phyloP scores from a whole-genome alignment of 2,329 filamentous ascomycete species.

The Sporothrix variecibatus region DNA sequence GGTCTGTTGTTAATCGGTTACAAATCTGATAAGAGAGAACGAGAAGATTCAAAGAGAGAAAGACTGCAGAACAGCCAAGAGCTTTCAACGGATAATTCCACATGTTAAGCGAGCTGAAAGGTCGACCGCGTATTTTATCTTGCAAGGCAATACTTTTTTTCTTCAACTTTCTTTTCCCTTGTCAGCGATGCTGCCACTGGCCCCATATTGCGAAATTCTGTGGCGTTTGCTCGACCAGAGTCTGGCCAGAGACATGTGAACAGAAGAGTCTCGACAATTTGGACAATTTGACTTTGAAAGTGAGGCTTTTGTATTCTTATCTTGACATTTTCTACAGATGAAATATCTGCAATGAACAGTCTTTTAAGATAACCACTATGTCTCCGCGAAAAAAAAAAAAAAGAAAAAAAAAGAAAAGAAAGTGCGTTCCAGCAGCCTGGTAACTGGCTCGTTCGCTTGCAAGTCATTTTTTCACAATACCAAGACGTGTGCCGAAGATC shows the following conservation, averaged over 20 bases:
- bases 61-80: background rate
- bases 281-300: background rate
- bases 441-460: background rate
- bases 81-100: background rate
- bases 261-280: background rate
- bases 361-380: too few relatives aligned
- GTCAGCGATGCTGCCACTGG: background rate
- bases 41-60: background rate
- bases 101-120: background rate
- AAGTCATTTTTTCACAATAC: background rate
- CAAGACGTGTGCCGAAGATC: background rate
- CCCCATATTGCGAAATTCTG: background rate
- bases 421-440: background rate
- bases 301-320: background rate
- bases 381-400: too few relatives aligned
- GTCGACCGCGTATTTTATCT: background rate
- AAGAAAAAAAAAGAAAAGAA: too few relatives aligned
- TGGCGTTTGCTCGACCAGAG: background rate
- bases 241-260: background rate
- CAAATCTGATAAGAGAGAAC: background rate
- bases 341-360: too few relatives aligned
- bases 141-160: background rate
- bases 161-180: background rate
- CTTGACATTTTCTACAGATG: background rate
- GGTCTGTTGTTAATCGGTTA: background rate